A percentile compares a stretch with the other conserved stretches of the same genome.
These are phyloP conservation scores for Malassezia caprae DNA, from an alignment of 1,284 basidiomycete genomes.

Conservation along the genomic window DNA sequence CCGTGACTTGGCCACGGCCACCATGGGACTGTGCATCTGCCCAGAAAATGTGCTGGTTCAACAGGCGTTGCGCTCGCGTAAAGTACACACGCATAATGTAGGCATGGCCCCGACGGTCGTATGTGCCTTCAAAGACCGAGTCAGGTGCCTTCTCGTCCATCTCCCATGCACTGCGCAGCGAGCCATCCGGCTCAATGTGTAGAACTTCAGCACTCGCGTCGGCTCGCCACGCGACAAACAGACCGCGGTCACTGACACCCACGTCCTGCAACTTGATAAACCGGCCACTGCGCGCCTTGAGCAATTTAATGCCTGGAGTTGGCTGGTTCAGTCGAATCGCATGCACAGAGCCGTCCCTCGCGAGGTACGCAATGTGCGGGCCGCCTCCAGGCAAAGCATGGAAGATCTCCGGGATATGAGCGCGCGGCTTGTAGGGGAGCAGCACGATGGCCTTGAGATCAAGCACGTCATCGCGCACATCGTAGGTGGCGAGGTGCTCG, in stretches of 20 bases:
- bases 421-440: conserved; percentile 23
- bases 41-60: conserved; percentile 56
- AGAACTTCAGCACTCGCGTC: conserved; percentile 32
- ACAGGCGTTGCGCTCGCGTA: conserved; percentile 37
- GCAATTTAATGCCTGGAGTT: conserved; percentile 16
- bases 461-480: conserved; percentile 21
- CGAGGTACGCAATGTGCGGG: conserved; percentile 39
- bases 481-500: conserved; percentile 22
- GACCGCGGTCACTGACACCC: conserved; percentile 32
- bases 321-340: conserved; percentile 26
- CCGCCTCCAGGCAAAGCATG: conserved; percentile 19
- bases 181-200: conserved; percentile 24
- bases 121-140: conserved; percentile 52
- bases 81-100: conserved; percentile 65
- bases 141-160: conserved; percentile 45
- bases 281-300: conserved; percentile 12
- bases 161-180: conserved; percentile 31
- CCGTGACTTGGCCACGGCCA: conserved; percentile 55
- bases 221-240: conserved; percentile 29
- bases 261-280: conserved; percentile 26
- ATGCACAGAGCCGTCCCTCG: conserved; percentile 31
- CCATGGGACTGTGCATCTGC: conserved; percentile 53
- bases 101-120: conserved; percentile 56
- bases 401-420: conserved; percentile 19
- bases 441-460: conserved; percentile 21